These are phyloP conservation scores for Oenanthe javanica DNA, from an alignment of 140 eudicot species.

Conservation along the genomic window DNA sequence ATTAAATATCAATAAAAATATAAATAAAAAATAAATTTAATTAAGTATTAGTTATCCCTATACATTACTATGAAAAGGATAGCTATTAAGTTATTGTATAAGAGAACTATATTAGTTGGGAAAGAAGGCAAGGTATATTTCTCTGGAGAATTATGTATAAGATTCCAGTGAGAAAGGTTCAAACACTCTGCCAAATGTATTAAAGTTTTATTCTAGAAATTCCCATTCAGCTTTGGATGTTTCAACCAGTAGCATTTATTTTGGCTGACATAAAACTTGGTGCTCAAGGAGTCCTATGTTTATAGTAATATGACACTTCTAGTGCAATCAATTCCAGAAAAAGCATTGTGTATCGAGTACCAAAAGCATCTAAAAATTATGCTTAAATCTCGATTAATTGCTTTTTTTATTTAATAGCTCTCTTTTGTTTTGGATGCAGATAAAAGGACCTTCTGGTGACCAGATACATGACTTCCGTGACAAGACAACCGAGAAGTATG, in stretches of 20 bases:
- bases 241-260: neutral
- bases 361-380: neutral
- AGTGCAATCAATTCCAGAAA: neutral
- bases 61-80: neutral
- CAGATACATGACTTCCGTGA: constrained; percentile 51
- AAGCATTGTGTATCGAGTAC: neutral
- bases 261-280: neutral
- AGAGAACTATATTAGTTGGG: neutral
- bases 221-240: neutral
- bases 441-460: constrained; percentile 73
- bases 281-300: neutral
- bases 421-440: constrained; percentile 22
- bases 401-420: neutral
- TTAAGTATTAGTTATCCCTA: too few relatives aligned
- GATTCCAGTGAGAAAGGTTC: neutral
- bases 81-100: neutral
- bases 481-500: constrained; percentile 69
- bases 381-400: neutral
- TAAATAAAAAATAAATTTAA: too few relatives aligned
- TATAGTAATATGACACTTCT: neutral
- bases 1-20: too few relatives aligned
- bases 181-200: neutral
- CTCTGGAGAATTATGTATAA: neutral
- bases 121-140: neutral
- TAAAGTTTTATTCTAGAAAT: neutral